Base-by-base conservation (phyloP, 2,329 filamentous ascomycete genomes). In the Fusarium oligoseptatum region DNA sequence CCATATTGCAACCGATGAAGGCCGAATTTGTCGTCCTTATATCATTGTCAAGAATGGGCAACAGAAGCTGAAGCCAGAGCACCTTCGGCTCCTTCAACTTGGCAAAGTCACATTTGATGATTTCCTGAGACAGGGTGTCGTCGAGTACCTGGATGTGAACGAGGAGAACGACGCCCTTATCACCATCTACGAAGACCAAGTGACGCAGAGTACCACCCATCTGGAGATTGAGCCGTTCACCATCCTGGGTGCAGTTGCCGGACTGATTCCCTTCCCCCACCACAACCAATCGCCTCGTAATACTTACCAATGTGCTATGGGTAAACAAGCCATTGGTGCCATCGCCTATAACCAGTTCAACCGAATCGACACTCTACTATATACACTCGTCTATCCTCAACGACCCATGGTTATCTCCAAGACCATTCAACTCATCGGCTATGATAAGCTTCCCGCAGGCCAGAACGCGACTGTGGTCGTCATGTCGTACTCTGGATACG, bases 221-320 rank as follows among this genome's bases (percentile, higher is more conserved):
- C 87, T 98, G 70, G 97, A 99, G 83, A 98, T 99, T 72, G 97
- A 99, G 81, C 97, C 97, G 0, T 99, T 99, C 81, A 99, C 97
- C 2, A 93, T 99, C 60, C 89, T 99, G 15, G 97, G 97, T 29
- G 97, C 97, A 56, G 97, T 99, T 29, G 97, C 97, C 43, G 97
- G 97, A 50, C 88, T 99, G 41, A 99, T 99, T 81, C 97, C 97
- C 6, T 99, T 98, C 80, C 97, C 97, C 10, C 97, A 99, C 82
- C 97, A 99, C 87, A 99, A 99, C 84, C 97, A 99, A 83, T 99
- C 97, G 17, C 97, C 97, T 11, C 90, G 97, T 88, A 99, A 99
- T 82, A 99, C 97, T 0, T 99, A 99, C 81, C 96, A 98, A 88
- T 98, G 96, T 85, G 97, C 97, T 85, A 99, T 99, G 97, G 97